Percentiles rank a stretch among this genome's conserved stretches.
Evolutionary conservation across 2,329 filamentous ascomycete species (phyloP).

Genomic region (Fusarium sp.): DNA sequence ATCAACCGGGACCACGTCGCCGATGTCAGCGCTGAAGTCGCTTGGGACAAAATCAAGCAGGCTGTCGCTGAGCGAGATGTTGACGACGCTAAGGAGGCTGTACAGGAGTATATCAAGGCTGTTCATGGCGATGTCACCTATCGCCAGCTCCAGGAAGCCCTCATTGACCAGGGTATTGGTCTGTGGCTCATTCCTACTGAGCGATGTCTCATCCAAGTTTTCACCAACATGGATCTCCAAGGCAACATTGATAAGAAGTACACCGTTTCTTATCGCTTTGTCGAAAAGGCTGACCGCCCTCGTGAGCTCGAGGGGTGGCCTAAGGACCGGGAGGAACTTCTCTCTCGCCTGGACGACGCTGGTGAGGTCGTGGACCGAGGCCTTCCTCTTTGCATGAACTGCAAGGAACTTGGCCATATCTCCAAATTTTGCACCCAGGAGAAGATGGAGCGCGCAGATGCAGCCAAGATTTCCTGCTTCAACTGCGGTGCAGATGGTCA

Average conservation of each 20-base stretch:
- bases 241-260: slow-evolving; percentile 74
- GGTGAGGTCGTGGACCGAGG: slow-evolving; percentile 71
- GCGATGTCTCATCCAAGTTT: slow-evolving; percentile 64
- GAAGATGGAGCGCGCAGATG: slow-evolving; percentile 58
- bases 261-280: slow-evolving; percentile 71
- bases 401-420: slow-evolving; percentile 71
- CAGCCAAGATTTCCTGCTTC: slow-evolving; percentile 66
- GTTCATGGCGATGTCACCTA: slow-evolving; percentile 66
- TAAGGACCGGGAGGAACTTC: slow-evolving; percentile 66
- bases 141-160: slow-evolving; percentile 67
- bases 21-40: slow-evolving; percentile 62
- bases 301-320: slow-evolving; percentile 72
- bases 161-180: slow-evolving; percentile 64
- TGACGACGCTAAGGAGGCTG: slow-evolving; percentile 70
- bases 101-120: slow-evolving; percentile 71
- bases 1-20: slow-evolving; percentile 64
- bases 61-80: slow-evolving; percentile 67
- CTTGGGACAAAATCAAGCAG: slow-evolving; percentile 66
- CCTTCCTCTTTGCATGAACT: slow-evolving; percentile 71
- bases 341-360: slow-evolving; percentile 72
- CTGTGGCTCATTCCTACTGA: slow-evolving; percentile 73
- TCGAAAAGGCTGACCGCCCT: slow-evolving; percentile 65
- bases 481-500: slow-evolving; percentile 74
- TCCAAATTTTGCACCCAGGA: slow-evolving; percentile 71
- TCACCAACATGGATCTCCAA: slow-evolving; percentile 79